phyloP scores from a whole-genome alignment of 192 early-diverging fungal species.

The Linnemannia exigua region DNA sequence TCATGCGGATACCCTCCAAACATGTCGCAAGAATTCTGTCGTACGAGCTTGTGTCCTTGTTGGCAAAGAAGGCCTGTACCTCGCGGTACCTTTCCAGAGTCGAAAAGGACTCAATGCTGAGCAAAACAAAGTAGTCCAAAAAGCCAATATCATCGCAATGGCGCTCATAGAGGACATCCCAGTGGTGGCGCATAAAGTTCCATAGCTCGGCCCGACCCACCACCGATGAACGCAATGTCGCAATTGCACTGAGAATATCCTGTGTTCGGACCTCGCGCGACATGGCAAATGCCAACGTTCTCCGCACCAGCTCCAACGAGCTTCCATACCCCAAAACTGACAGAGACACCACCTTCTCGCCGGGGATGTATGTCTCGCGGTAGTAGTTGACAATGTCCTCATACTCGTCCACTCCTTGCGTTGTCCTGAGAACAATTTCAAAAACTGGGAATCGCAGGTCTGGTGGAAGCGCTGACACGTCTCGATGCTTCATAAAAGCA shows the following conservation, averaged over 20 bases:
- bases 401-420: constrained; percentile 59
- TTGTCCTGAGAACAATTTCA: constrained; percentile 70
- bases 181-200: constrained; percentile 77
- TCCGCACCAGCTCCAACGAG: constrained; percentile 62
- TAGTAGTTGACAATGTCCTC: constrained; percentile 60
- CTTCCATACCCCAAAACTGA: constrained; percentile 67
- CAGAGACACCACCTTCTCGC: constrained; percentile 73
- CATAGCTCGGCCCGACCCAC: constrained; percentile 71
- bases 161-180: constrained; percentile 64
- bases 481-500: constrained; percentile 68
- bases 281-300: constrained; percentile 69
- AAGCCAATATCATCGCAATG: constrained; percentile 72
- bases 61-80: constrained; percentile 69
- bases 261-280: constrained; percentile 71
- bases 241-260: constrained; percentile 65
- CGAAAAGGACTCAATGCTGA: constrained; percentile 65
- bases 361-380: constrained; percentile 64
- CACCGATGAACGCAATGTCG: constrained; percentile 64
- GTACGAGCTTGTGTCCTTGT: constrained; percentile 65
- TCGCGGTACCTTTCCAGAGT: constrained; percentile 64
- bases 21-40: constrained; percentile 69
- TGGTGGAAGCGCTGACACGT: constrained; percentile 67
- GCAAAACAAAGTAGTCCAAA: constrained; percentile 67
- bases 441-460: constrained; percentile 76
- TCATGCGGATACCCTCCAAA: constrained; percentile 72